Conservation (phyloP, 1,284 basidiomycete genomes). For the Dichomitus squalens region DNA sequence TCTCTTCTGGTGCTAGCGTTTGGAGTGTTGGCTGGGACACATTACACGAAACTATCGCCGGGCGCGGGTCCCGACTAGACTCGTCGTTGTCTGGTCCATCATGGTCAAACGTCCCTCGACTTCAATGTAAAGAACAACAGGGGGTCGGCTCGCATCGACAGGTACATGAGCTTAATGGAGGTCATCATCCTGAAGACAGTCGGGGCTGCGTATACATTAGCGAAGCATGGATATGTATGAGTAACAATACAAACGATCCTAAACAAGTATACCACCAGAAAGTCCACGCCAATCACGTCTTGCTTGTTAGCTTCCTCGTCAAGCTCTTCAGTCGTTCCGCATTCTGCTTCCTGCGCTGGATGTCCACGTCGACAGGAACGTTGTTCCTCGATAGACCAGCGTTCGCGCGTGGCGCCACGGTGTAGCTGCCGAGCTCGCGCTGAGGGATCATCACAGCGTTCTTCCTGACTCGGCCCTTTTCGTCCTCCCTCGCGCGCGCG, state of each 20-base stretch:
- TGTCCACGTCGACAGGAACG: slow-evolving; percentile 66
- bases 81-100: too few species aligned
- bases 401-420: slow-evolving; percentile 66
- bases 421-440: slow-evolving; percentile 69
- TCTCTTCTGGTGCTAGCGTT: too few species aligned
- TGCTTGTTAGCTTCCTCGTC: slow-evolving; percentile 35
- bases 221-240: neutral
- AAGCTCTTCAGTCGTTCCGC: slow-evolving; percentile 63
- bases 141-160: too few species aligned
- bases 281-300: slow-evolving; percentile 17
- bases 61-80: too few species aligned
- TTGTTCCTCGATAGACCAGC: slow-evolving; percentile 50
- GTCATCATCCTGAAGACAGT: too few species aligned
- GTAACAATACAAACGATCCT: neutral
- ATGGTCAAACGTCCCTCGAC: too few species aligned
- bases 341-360: slow-evolving; percentile 70
- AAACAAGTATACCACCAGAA: neutral
- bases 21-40: too few species aligned
- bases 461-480: slow-evolving; percentile 68
- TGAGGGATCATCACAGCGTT: slow-evolving; percentile 81
- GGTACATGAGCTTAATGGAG: too few species aligned
- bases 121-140: too few species aligned
- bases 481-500: slow-evolving; percentile 65
- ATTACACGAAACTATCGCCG: too few species aligned
- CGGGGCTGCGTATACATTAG: neutral